phyloP scores from a whole-genome alignment of 257 asterid genomes.

The Parsonsia alboflavescens region DNA sequence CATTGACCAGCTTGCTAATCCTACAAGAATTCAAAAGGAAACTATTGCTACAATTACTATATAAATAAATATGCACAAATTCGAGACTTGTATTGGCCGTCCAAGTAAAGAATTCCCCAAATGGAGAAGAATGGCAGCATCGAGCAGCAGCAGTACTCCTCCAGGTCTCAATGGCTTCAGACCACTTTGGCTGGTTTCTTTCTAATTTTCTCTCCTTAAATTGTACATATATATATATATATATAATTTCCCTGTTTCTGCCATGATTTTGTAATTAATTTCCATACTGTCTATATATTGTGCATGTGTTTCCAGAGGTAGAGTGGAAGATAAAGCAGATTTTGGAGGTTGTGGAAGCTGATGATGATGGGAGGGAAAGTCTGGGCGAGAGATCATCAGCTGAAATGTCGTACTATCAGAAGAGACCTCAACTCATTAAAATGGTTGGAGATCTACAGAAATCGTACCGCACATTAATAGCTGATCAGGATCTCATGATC shows the following conservation, averaged over 20 bases:
- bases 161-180: constrained; percentile 19
- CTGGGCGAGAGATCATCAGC: background rate
- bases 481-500: constrained; percentile 23
- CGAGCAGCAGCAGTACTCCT: background rate
- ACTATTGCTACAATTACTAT: background rate
- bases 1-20: background rate
- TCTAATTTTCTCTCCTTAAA: background rate
- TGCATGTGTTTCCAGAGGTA: constrained; percentile 20
- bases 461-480: constrained; percentile 30
- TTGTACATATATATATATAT: too few species aligned
- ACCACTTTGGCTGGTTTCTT: constrained; percentile 18
- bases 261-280: too few species aligned
- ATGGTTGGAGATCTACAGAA: constrained; percentile 25
- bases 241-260: background rate
- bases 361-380: too few species aligned
- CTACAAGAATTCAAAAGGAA: background rate
- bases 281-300: too few species aligned
- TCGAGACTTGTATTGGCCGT: background rate
- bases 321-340: constrained; percentile 31
- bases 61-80: background rate
- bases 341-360: constrained; percentile 30
- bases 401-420: constrained; percentile 43
- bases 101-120: background rate
- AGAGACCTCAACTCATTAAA: constrained; percentile 34
- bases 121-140: constrained; percentile 6